These are phyloP conservation scores for Omphalea diandra DNA, from an alignment of 441 rosid genomes.

Conservation along the genomic window DNA sequence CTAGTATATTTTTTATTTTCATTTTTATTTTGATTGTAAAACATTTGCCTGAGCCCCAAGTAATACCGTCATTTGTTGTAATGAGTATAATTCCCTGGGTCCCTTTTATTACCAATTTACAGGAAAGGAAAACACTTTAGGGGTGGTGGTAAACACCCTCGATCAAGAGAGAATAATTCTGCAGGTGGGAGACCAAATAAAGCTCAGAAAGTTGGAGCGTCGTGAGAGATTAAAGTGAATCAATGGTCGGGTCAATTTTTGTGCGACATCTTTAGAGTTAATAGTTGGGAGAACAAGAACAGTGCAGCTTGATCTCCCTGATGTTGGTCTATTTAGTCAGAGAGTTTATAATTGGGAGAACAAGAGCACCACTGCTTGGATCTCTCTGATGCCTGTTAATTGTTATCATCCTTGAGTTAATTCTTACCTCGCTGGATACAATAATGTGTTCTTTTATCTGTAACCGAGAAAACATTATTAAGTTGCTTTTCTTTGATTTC, in stretches of 20 bases:
- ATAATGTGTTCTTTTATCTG: background rate
- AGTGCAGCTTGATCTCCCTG: background rate
- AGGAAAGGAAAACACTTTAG: conserved; percentile 61
- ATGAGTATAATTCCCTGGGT: background rate
- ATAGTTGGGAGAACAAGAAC: background rate
- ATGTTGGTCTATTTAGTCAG: too few relatives aligned
- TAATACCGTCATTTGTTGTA: too few relatives aligned
- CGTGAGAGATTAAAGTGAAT: conserved; percentile 12
- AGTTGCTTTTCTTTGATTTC: background rate
- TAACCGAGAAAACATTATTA: background rate
- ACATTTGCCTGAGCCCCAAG: too few relatives aligned
- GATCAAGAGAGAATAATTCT: conserved; percentile 49
- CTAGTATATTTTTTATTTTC: background rate
- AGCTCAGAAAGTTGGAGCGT: conserved; percentile 43
- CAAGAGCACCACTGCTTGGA: background rate
- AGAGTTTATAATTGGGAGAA: background rate
- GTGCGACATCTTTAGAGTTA: background rate
- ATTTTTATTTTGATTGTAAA: background rate
- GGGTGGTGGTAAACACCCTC: conserved; percentile 63
- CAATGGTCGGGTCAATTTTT: conserved; percentile 22
- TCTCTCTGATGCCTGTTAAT: background rate
- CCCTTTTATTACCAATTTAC: conserved; percentile 7
- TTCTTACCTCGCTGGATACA: background rate
- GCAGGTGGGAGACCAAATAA: conserved; percentile 53
- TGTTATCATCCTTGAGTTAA: too few relatives aligned